A percentile compares a stretch with the other conserved stretches of the same genome.
Evolutionary conservation across 2,329 filamentous ascomycete species (phyloP).

Genomic region (Alternaria gaisen): DNA sequence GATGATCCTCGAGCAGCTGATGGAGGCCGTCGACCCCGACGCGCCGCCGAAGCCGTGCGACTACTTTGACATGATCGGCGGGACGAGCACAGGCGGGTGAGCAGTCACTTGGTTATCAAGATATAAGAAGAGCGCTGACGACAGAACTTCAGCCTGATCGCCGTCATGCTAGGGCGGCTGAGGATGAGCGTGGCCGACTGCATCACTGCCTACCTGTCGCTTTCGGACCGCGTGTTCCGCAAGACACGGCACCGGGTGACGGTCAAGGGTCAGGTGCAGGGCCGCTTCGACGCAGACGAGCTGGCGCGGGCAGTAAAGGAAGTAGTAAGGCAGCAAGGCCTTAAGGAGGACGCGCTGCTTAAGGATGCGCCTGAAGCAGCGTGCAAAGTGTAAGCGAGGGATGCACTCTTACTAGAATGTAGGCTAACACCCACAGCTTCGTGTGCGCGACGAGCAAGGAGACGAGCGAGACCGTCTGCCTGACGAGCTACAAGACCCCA

Average conservation of each 20-base stretch:
- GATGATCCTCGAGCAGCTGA: slow-evolving; percentile 21
- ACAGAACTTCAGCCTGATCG: slow-evolving; percentile 9
- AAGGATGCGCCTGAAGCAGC: slow-evolving; percentile 7
- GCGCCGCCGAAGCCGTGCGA: slow-evolving; percentile 18
- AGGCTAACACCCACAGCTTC: slow-evolving; percentile 15
- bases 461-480: too few species aligned
- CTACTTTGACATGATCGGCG: slow-evolving; percentile 19
- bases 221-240: slow-evolving; percentile 22
- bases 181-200: slow-evolving; percentile 15
- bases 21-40: slow-evolving; percentile 16
- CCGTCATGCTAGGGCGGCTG: slow-evolving; percentile 18
- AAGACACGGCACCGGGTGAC: slow-evolving; percentile 20
- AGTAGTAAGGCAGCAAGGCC: slow-evolving; percentile 21
- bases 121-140: neutral
- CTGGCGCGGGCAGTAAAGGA: slow-evolving; percentile 23
- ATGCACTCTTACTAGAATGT: neutral
- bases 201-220: slow-evolving; percentile 5
- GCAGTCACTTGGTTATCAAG: neutral
- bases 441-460: neutral
- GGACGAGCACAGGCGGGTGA: slow-evolving; percentile 12
- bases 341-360: slow-evolving; percentile 21
- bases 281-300: slow-evolving; percentile 30
- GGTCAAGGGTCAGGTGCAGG: slow-evolving; percentile 22
- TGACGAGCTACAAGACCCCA: too few species aligned
- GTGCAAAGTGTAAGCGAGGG: slow-evolving; percentile 17